Percentiles rank a stretch among this genome's conserved stretches.
Evolutionary conservation across 2,329 filamentous ascomycete genomes (phyloP).

Genomic region (Colletotrichum coccodes): DNA sequence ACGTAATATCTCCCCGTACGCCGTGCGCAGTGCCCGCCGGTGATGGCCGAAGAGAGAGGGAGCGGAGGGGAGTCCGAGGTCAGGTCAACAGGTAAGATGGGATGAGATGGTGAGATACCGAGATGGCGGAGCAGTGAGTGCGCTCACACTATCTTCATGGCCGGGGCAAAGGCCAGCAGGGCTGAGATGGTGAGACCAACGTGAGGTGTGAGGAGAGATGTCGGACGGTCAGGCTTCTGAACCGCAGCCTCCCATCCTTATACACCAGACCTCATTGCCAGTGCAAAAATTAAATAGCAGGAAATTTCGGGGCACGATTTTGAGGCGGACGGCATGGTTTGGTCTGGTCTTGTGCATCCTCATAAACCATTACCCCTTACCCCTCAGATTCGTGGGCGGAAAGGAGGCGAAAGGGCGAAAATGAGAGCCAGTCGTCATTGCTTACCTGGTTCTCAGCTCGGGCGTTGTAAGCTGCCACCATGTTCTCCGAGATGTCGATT

Average conservation of each 20-base stretch:
- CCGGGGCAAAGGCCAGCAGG: constrained; percentile 14
- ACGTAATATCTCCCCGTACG: neutral
- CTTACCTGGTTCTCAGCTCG: constrained; percentile 64
- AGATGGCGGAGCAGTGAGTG: neutral
- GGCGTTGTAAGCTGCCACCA: constrained; percentile 75
- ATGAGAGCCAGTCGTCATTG: neutral
- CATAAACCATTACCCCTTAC: neutral
- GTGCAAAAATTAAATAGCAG: too few species aligned
- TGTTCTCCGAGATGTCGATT: constrained; percentile 76
- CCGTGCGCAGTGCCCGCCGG: constrained; percentile 1
- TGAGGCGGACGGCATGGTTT: neutral
- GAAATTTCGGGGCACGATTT: neutral
- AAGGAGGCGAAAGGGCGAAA: neutral
- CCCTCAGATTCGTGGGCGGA: neutral
- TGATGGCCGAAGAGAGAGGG: neutral
- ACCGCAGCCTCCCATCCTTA: neutral
- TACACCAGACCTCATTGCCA: neutral
- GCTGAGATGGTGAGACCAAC: constrained; percentile 28
- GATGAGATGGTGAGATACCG: constrained; percentile 5
- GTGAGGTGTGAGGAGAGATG: constrained; percentile 4
- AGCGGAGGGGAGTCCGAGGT: neutral
- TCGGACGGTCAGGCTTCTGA: neutral
- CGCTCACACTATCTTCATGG: constrained; percentile 2
- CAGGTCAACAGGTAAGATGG: neutral
- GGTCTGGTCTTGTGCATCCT: neutral